Evolutionary conservation across 1,284 basidiomycete species (phyloP).

Genomic region (Heterobasidion occidentale): DNA sequence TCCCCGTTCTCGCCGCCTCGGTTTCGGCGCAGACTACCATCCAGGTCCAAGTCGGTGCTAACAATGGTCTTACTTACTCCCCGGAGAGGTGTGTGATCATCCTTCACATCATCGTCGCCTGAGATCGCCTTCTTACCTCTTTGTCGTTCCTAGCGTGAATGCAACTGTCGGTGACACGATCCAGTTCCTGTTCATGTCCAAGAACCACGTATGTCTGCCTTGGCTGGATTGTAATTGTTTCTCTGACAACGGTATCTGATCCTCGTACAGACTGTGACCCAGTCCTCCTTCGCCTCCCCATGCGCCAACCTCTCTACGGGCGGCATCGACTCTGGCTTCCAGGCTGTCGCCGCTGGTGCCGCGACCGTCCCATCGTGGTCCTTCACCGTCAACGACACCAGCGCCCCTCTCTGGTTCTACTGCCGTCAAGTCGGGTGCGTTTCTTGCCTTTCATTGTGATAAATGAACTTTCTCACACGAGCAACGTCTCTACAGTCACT

Average conservation of each 20-base stretch:
- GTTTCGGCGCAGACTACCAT: conserved; percentile 4
- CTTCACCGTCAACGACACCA: conserved; percentile 27
- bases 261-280: conserved; percentile 38
- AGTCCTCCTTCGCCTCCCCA: conserved; percentile 49
- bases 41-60: conserved; percentile 38
- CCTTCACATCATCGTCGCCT: not conserved
- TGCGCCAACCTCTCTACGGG: conserved; percentile 22
- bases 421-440: conserved; percentile 23
- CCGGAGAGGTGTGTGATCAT: conserved; percentile 21
- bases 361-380: conserved; percentile 24
- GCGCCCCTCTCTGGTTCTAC: conserved; percentile 32
- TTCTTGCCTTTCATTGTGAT: not conserved
- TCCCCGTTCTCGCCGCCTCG: conserved; percentile 11
- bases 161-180: conserved; percentile 45
- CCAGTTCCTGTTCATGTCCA: conserved; percentile 38
- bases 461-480: not conserved
- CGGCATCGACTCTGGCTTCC: conserved; percentile 38
- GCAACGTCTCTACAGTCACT: conserved; percentile 1
- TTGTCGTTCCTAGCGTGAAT: conserved; percentile 22
- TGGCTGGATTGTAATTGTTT: not conserved
- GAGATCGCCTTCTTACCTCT: not conserved
- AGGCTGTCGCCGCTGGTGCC: conserved; percentile 21
- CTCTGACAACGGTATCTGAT: not conserved
- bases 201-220: conserved; percentile 25
- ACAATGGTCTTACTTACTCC: conserved; percentile 32